phyloP scores from a whole-genome alignment of 345 rosid genomes.

The Geranium rotundifolium region DNA sequence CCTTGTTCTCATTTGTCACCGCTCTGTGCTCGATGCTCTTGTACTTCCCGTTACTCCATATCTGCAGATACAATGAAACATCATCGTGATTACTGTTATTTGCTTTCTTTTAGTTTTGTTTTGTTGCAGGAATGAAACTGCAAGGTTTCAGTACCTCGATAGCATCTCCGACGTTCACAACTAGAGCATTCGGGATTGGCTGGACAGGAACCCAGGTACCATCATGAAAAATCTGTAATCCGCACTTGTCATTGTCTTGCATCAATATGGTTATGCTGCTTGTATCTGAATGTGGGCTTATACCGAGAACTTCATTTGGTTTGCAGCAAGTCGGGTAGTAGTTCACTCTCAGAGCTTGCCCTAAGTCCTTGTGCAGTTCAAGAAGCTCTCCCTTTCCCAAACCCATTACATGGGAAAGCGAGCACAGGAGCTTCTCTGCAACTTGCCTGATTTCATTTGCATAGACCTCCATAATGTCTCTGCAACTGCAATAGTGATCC shows the following conservation, averaged over 20 bases:
- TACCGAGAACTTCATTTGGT: conserved; percentile 17
- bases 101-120: too few species aligned
- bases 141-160: conserved; percentile 11
- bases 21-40: conserved; percentile 20
- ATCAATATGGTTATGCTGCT: conserved; percentile 14
- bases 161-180: conserved; percentile 20
- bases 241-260: conserved; percentile 12
- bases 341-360: conserved; percentile 14
- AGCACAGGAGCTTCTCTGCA: conserved; percentile 12
- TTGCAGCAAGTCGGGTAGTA: conserved; percentile 19
- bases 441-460: conserved; percentile 11
- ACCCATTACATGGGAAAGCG: conserved; percentile 18
- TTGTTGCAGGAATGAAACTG: too few species aligned
- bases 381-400: conserved; percentile 15
- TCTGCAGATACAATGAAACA: too few species aligned
- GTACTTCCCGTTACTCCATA: conserved; percentile 19
- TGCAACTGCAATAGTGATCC: conserved; percentile 1
- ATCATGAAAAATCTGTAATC: conserved; percentile 17
- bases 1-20: conserved; percentile 7
- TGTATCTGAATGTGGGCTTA: conserved; percentile 20
- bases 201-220: conserved; percentile 14
- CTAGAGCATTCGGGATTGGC: conserved; percentile 18
- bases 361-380: conserved; percentile 14
- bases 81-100: too few species aligned
- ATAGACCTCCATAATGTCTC: conserved; percentile 17